Conservation (phyloP, 225 moss, liverwort and hornwort species). For the Straminergon stramineum region DNA sequence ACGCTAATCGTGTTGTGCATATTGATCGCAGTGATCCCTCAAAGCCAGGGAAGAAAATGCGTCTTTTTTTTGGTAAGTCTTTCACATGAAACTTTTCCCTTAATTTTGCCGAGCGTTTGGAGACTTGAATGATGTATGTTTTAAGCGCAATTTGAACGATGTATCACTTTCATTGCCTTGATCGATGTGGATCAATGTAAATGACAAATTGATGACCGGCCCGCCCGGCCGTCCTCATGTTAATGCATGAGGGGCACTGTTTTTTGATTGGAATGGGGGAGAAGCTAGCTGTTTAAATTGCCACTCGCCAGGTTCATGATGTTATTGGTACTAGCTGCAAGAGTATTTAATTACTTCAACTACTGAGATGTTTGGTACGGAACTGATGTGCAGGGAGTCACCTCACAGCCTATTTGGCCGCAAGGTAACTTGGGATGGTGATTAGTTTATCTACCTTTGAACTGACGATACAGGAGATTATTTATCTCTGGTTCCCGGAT, state of each 20-base stretch:
- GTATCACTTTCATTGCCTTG: background rate
- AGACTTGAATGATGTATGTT: background rate
- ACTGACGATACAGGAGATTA: background rate
- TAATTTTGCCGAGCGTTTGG: no score
- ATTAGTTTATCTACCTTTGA: background rate
- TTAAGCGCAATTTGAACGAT: background rate
- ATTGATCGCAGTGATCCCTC: background rate
- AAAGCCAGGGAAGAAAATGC: background rate
- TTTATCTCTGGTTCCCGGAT: background rate
- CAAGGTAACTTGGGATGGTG: background rate
- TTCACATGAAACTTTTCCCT: background rate
- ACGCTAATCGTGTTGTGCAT: background rate
- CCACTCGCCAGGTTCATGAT: background rate
- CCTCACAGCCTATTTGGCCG: background rate
- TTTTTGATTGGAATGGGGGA: background rate
- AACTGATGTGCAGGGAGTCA: background rate
- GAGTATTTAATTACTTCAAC: background rate
- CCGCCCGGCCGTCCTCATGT: background rate
- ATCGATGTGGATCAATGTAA: background rate
- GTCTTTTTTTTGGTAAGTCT: background rate
- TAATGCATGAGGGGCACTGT: background rate
- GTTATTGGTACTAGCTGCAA: background rate
- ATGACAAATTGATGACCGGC: background rate
- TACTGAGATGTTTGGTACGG: background rate
- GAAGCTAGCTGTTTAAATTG: background rate